Conservation (phyloP, 139 green algal genomes). For the Mesotaenium endlicherianum region DNA sequence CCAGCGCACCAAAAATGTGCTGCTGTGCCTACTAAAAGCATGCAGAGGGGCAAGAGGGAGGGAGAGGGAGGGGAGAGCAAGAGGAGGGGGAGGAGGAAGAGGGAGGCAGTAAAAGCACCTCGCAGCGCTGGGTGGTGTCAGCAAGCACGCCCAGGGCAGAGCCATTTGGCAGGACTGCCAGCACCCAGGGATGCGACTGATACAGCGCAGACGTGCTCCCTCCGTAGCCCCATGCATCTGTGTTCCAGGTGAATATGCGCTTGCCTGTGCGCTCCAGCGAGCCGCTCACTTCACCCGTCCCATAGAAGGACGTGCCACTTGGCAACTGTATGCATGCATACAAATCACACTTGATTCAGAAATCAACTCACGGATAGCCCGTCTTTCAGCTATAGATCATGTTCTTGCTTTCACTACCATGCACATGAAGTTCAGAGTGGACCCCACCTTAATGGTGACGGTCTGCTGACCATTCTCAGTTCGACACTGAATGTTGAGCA, state of each 20-base stretch:
- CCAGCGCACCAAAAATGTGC: no score
- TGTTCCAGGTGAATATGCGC: slow-evolving; percentile 47
- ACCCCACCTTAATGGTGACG: slow-evolving; percentile 4
- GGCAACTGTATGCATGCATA: slow-evolving; percentile 38
- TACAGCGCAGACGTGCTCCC: slow-evolving; percentile 32
- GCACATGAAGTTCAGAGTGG: background rate
- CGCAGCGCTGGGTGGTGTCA: slow-evolving; percentile 37
- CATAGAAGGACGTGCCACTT: slow-evolving; percentile 36
- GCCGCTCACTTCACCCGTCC: slow-evolving; percentile 31
- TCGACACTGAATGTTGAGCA: background rate
- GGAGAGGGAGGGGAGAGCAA: no score
- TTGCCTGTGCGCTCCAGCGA: slow-evolving; percentile 25
- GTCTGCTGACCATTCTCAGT: slow-evolving; percentile 14
- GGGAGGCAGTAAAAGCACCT: slow-evolving; percentile 12
- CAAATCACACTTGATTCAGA: background rate
- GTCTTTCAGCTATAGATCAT: background rate
- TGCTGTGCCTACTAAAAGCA: no score
- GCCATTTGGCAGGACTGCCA: slow-evolving; percentile 34
- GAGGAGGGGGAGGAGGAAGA: no score
- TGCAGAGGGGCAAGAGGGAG: no score
- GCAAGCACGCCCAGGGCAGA: slow-evolving; percentile 37
- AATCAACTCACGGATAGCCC: slow-evolving; percentile 4
- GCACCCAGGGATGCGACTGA: slow-evolving; percentile 51
- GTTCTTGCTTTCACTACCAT: background rate
- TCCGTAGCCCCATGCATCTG: slow-evolving; percentile 40